These are phyloP conservation scores for Fusarium ramigenum DNA, from an alignment of 2,329 filamentous ascomycete genomes.

Conservation along the genomic window DNA sequence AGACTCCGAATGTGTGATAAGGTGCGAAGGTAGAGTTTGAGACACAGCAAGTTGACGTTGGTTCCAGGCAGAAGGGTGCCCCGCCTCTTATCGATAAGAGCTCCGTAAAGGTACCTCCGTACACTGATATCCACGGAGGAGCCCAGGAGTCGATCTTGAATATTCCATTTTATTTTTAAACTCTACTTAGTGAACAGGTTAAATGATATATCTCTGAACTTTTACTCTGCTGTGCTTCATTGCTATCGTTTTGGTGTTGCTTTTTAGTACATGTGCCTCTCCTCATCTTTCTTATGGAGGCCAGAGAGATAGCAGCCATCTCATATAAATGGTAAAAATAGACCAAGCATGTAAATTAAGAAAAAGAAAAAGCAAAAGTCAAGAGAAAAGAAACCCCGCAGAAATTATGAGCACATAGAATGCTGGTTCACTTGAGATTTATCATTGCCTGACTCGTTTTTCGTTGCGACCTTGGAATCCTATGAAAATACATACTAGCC, in stretches of 20 bases:
- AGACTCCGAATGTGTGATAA: slow-evolving; percentile 17
- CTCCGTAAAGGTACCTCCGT: background rate
- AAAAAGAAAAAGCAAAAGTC: background rate
- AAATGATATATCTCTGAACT: too few relatives aligned
- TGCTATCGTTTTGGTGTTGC: background rate
- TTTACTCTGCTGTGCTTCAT: background rate
- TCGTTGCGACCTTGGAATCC: background rate
- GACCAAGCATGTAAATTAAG: background rate
- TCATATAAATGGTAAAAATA: background rate
- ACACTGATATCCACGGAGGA: background rate
- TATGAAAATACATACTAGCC: background rate
- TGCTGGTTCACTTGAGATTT: background rate
- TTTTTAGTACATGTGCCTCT: background rate
- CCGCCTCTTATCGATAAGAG: slow-evolving; percentile 46
- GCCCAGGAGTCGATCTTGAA: background rate
- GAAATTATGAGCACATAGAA: too few relatives aligned
- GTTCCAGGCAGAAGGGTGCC: slow-evolving; percentile 35
- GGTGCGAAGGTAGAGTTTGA: slow-evolving; percentile 12
- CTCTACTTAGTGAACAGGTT: background rate
- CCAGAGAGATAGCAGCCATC: too few relatives aligned
- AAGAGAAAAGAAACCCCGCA: too few relatives aligned
- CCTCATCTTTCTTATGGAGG: background rate
- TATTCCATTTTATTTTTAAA: background rate
- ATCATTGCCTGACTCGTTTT: background rate
- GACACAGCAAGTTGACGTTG: slow-evolving; percentile 30